phyloP scores from a whole-genome alignment of 805 yeast species.

The Candida nanaspora region DNA sequence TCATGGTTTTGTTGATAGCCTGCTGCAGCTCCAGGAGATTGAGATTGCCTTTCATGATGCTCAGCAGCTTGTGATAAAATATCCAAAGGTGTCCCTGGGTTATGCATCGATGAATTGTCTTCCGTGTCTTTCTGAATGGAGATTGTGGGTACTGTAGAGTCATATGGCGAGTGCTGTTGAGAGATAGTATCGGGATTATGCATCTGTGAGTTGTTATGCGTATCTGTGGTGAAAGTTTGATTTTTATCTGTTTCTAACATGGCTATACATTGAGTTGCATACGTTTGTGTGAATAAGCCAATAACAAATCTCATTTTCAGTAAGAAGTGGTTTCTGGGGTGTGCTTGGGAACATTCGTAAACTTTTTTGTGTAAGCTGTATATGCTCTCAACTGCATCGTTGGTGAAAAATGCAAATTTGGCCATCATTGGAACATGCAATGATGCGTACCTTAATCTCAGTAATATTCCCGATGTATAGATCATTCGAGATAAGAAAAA shows the following conservation, averaged over 20 bases:
- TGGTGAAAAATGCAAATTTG: conserved; percentile 41
- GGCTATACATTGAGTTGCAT: conserved; percentile 42
- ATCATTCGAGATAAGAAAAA: conserved; percentile 49
- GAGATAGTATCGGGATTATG: neutral
- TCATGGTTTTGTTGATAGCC: too few relatives aligned
- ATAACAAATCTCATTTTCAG: conserved; percentile 49
- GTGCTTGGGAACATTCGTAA: conserved; percentile 23
- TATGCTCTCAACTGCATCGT: conserved; percentile 27
- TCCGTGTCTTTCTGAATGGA: neutral
- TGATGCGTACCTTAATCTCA: conserved; percentile 49
- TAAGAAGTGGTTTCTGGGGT: conserved; percentile 42
- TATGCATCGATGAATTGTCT: neutral
- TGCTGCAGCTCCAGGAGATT: neutral
- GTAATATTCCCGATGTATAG: conserved; percentile 59
- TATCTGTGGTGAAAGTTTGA: neutral
- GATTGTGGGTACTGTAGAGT: neutral
- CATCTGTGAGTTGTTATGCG: neutral
- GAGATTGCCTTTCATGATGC: conserved; percentile 18
- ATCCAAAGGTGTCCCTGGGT: conserved; percentile 28
- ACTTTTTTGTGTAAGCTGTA: conserved; percentile 17
- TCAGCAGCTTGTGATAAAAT: conserved; percentile 35
- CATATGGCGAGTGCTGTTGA: neutral
- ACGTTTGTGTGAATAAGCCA: conserved; percentile 54
- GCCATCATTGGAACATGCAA: conserved; percentile 41
- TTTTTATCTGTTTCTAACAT: conserved; percentile 7